Evolutionary conservation across 352 stramenopile species (phyloP), one percentile per base, ranked within the genome.

Genomic region (Blastocystis sp.): DNA sequence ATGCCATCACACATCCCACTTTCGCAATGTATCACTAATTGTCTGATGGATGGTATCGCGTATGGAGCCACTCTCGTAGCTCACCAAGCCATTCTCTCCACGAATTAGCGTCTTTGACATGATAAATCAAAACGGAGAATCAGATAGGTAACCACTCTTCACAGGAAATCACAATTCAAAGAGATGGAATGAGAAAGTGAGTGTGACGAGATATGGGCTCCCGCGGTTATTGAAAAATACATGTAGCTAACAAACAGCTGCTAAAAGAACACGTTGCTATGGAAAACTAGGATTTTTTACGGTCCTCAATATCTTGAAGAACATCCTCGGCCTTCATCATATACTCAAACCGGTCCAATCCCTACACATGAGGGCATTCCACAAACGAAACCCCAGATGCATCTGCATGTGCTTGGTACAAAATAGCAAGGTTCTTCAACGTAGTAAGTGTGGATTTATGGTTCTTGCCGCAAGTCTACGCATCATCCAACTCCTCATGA

Each of bases 391-490:
- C 72, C 69, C 57, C 72, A 21, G 38, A 36, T 6, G 57, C 57
- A 67, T 84, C 72, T 9, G 53, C 72, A 64, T 38, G 34, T 11
- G 72, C 57, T n/a, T 84, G 53, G 36, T 84, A 84, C 1, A 84
- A 36, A 84, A 84, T 84, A 11, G 72, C 72, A 3, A 84, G 72
- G 42, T 84, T 84, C 72, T 71, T 84, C 44, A 84, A n/a, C 53
- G 72, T 84, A 18, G 53, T 84, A 44, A 84, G 53, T 40, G 72
- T 84, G n/a, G 29, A 54, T 44, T 53, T 71, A 27, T 84, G 72
- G 53, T 51, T 84, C 57, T 71, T 84, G 11, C 72, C 72, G 46
- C 72, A 84, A 16, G 72, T 71, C 72, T 84, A 67, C 18, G 11
- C 27, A 44, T 51, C 11, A 84, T 44, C 40, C 9, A 67, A 3